Conservation (phyloP, 345 rosid genomes). For the Populus tremula region DNA sequence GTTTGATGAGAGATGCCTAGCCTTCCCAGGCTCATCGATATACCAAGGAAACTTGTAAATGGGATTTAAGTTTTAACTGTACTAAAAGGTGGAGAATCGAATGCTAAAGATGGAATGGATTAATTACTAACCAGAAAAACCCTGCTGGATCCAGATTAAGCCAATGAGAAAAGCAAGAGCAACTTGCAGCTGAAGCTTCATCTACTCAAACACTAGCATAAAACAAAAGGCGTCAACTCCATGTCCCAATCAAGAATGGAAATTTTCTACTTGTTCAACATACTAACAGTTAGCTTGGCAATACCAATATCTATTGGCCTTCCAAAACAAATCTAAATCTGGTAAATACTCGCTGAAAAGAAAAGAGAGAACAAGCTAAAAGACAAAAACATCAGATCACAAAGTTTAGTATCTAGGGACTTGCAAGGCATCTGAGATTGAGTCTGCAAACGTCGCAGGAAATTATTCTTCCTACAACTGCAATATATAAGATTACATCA, state of each 20-base stretch:
- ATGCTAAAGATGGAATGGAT: conserved; percentile 1
- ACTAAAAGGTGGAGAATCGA: not conserved
- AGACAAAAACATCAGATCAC: not conserved
- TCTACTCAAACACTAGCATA: conserved; percentile 35
- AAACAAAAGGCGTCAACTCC: conserved; percentile 21
- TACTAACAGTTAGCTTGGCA: conserved; percentile 9
- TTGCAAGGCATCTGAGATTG: not conserved
- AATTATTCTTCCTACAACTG: not conserved
- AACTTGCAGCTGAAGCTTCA: conserved; percentile 52
- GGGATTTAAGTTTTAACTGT: not conserved
- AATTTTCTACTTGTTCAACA: not conserved
- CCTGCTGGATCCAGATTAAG: conserved; percentile 52
- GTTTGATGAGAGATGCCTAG: conserved; percentile 2
- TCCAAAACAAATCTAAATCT: not conserved
- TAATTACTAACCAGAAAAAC: conserved; percentile 63
- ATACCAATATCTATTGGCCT: not conserved
- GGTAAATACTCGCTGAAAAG: not conserved
- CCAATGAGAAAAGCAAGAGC: conserved; percentile 40
- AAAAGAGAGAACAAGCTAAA: not conserved
- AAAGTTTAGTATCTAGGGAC: not conserved
- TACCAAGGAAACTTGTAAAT: not conserved
- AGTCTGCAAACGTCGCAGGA: not conserved
- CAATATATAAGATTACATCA: not conserved
- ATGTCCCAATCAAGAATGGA: conserved; percentile 12
- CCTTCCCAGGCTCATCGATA: not conserved